Conservation (phyloP, 179 eudicot genomes). For the Camellia oleifera region DNA sequence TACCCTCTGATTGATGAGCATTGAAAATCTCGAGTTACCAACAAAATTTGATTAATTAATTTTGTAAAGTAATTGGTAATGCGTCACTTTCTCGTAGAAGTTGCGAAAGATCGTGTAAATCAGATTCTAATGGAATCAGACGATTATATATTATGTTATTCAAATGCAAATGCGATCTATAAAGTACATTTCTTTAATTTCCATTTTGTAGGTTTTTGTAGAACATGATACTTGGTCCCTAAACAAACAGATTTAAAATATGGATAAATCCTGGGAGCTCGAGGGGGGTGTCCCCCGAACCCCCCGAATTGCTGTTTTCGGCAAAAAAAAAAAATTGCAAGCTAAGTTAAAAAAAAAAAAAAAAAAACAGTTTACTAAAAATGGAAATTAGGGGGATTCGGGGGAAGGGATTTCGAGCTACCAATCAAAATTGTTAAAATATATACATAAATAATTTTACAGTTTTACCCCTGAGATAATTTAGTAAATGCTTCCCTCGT, state of each 20-base stretch:
- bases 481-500: background rate
- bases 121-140: background rate
- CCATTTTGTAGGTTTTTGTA: background rate
- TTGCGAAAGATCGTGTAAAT: background rate
- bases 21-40: background rate
- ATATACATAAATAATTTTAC: too few species aligned
- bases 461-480: background rate
- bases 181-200: background rate
- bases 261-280: too few species aligned
- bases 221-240: background rate
- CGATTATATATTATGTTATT: background rate
- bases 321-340: too few species aligned
- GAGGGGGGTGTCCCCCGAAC: too few species aligned
- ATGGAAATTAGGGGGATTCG: too few species aligned
- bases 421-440: too few species aligned
- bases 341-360: too few species aligned
- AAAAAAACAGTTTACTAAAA: too few species aligned
- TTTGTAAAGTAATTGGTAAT: background rate
- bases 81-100: background rate
- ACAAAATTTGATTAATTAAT: background rate
- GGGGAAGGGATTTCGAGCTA: too few species aligned
- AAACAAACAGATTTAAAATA: too few species aligned
- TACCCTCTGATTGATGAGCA: background rate
- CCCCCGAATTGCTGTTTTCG: too few species aligned
- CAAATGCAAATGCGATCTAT: background rate